Base-by-base conservation (phyloP, 225 moss, liverwort and hornwort species). In the Takakia lepidozioides region DNA sequence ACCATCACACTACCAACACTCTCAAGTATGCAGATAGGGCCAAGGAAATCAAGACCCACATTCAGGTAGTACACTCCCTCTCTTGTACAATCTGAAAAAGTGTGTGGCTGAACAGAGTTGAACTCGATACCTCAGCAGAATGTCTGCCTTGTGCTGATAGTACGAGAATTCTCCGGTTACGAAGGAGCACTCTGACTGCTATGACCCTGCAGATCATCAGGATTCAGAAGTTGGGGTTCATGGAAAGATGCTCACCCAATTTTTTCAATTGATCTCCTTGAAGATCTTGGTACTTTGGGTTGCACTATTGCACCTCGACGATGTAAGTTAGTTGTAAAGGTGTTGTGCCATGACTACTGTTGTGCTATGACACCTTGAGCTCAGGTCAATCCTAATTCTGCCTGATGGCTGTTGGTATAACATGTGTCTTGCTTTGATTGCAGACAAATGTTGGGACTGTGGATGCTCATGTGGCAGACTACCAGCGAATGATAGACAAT, bases 401-500 rank as follows among this genome's bases (percentile, higher is more conserved):
- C 16, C 20, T 2, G 17, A 17, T 3, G 0, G 10, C 1, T 29
- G 5, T 10, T 2, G 0, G 18, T 51, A 10, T 24, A 23, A 18
- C 27, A 5, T 54, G 0, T 10, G 21, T 21, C 17, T 29, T 10
- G 9, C 51, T 18, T 25, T 27, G 51, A 23, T 16, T 26, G 56
- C 72, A 72, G 74, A 75, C 69, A 15, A 75, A 75, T 49, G 54
- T 75, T 17, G 74, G 74, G 19, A 75, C 74, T 0, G 69, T 75
- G 47, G 74, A 75, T 55, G 74, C 74, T 29, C 74, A 75, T 26
- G 74, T 75, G 28, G 74, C 74, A 21, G 74, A 75, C 43, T 75
- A 75, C 48, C 74, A 75, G 41, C 56, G 69, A 39, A 75, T 75
- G 74, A 75, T 75, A 3, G 74, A 75, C 65, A 75, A 69, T 46